phyloP scores from a whole-genome alignment of 495 filamentous ascomycete species.

The Hypoxylon cercidicola region DNA sequence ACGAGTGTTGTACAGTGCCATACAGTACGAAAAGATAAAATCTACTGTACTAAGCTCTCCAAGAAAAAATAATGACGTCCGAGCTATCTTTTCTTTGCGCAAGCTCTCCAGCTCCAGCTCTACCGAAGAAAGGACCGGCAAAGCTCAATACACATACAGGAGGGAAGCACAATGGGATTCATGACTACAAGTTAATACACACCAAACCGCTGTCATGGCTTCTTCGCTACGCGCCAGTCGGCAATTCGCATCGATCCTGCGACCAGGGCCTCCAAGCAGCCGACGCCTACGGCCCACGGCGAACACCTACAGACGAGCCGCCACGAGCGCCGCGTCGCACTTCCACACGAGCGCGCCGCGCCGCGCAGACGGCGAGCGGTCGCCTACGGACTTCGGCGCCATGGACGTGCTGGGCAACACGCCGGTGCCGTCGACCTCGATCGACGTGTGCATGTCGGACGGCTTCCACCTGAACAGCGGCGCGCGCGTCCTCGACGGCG shows the following conservation, averaged over 20 bases:
- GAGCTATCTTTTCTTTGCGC: slow-evolving; percentile 34
- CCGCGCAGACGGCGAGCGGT: slow-evolving; percentile 37
- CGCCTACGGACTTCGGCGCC: slow-evolving; percentile 74
- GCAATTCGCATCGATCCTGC: slow-evolving; percentile 24
- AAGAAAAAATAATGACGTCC: slow-evolving; percentile 40
- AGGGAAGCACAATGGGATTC: slow-evolving; percentile 35
- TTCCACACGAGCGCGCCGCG: slow-evolving; percentile 31
- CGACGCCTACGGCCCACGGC: slow-evolving; percentile 16
- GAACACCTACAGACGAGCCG: neutral
- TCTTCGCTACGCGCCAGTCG: slow-evolving; percentile 36
- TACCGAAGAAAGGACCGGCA: neutral
- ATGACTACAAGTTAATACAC: slow-evolving; percentile 15
- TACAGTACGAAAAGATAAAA: slow-evolving; percentile 5
- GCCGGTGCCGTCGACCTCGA: slow-evolving; percentile 77
- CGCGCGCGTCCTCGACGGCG: slow-evolving; percentile 69
- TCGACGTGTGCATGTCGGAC: slow-evolving; percentile 80
- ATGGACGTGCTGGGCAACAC: slow-evolving; percentile 84
- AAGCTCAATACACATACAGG: neutral
- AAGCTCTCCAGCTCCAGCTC: slow-evolving; percentile 17
- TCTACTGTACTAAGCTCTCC: slow-evolving; percentile 21
- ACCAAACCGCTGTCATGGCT: slow-evolving; percentile 34
- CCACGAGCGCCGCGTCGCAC: slow-evolving; percentile 4
- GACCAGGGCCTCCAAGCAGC: slow-evolving; percentile 20
- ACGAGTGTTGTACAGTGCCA: neutral
- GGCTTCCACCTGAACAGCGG: slow-evolving; percentile 88